Evolutionary conservation across 176 grass and related monocot genomes (phyloP), one percentile per base, ranked within the genome.

Genomic region (Areca catechu): DNA sequence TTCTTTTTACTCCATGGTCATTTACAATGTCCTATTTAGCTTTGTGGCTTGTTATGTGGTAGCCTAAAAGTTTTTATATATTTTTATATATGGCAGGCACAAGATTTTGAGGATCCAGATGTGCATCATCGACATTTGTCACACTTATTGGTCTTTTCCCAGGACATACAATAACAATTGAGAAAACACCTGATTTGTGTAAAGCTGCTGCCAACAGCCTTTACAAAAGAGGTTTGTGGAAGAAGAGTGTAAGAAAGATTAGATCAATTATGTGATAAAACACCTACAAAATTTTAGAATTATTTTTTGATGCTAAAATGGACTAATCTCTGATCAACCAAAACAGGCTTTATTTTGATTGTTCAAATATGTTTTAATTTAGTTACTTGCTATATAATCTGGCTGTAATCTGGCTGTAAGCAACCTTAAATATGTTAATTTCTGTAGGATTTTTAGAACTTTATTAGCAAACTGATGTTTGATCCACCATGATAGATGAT

Each of bases 81-180:
- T 65, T 56, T 24, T 57, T 20, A 54, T 49, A 24, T 57, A 53
- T 68, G 47, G 29, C 62, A 95, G 89, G 85, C 82, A 63, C 65
- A 80, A 66, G 66, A 89, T 69, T 95, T 95, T 61, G 22, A 89
- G 66, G 90, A 95, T 65, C 66, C 90, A 15, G 90, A 95, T n/a
- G 69, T 83, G 56, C 90, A 89, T 58, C 82, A 95, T 54, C 80
- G 90, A 60, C 90, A 95, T 77, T 69, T 95, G 55, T 95, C 90
- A 16, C 90, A 86, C 63, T 77, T 95, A 4, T 95, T 62, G 85
- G 90, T 68, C 90, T 95, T 83, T 95, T 83, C 69, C 90, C 90
- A 57, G 90, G 90, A 51, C 90, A 95, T 78, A 83, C 82, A 49
- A 78, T 95, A 51, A 72, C 90, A 67, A 55, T 79, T 7, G 70